Conservation (phyloP, 1,284 basidiomycete species). For the Malassezia sp. region DNA sequence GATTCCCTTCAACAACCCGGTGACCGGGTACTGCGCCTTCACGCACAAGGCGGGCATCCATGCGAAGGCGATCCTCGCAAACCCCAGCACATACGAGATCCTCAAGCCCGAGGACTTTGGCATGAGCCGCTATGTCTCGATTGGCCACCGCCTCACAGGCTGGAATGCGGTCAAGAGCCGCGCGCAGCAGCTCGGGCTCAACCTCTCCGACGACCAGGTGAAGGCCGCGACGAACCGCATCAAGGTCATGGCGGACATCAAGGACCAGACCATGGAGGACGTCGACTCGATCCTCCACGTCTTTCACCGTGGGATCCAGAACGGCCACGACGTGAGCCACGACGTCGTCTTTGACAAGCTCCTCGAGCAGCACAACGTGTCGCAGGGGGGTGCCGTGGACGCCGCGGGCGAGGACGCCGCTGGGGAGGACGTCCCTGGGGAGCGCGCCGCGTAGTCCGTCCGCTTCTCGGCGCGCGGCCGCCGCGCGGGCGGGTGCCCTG, state of each 20-base stretch:
- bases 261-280: slow-evolving; percentile 97
- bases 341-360: slow-evolving; percentile 17
- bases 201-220: slow-evolving; percentile 71
- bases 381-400: background rate
- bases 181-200: slow-evolving; percentile 86
- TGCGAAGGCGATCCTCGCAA: slow-evolving; percentile 99
- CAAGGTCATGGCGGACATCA: slow-evolving; percentile 96
- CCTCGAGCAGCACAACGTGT: slow-evolving; percentile 14
- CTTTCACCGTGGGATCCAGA: slow-evolving; percentile 32
- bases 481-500: no score
- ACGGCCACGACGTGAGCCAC: slow-evolving; percentile 18
- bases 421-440: slow-evolving; percentile 1
- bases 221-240: slow-evolving; percentile 97
- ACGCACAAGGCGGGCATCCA: slow-evolving; percentile 99
- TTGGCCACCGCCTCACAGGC: slow-evolving; percentile 90
- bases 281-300: slow-evolving; percentile 92
- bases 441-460: no score
- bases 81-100: slow-evolving; percentile 77
- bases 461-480: no score
- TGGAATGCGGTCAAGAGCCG: slow-evolving; percentile 99
- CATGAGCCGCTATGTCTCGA: slow-evolving; percentile 92
- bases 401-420: background rate
- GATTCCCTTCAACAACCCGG: slow-evolving; percentile 87
- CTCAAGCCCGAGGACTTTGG: slow-evolving; percentile 73
- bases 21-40: slow-evolving; percentile 91